Evolutionary conservation across 2,329 filamentous ascomycete species (phyloP).

Genomic region (Botrytis elliptica): DNA sequence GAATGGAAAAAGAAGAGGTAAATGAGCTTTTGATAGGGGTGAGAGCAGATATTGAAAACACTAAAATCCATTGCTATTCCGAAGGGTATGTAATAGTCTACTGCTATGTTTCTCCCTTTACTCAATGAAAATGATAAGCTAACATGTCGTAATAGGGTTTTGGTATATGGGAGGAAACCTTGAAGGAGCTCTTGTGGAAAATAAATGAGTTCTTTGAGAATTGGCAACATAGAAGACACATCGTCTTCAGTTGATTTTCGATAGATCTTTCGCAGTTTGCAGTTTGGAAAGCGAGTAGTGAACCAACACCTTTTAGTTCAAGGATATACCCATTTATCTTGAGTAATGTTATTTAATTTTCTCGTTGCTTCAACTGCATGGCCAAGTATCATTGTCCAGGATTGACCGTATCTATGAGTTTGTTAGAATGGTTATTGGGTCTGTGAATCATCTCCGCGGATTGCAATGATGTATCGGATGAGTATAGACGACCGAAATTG

Average conservation of each 20-base stretch:
- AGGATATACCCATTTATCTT: neutral
- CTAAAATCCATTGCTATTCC: constrained; percentile 23
- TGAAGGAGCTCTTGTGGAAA: neutral
- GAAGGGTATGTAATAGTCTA: neutral
- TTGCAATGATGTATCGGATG: too few species aligned
- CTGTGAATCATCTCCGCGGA: too few species aligned
- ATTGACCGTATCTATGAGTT: neutral
- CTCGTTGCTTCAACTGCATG: neutral
- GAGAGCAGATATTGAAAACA: constrained; percentile 24
- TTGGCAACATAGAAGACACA: neutral
- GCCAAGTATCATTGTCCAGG: neutral
- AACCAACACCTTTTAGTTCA: neutral
- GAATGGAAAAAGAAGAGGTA: constrained; percentile 34
- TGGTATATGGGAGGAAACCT: constrained; percentile 14
- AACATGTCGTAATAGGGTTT: neutral
- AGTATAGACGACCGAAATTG: too few species aligned
- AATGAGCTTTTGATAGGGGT: constrained; percentile 30
- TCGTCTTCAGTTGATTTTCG: neutral
- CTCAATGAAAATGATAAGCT: neutral
- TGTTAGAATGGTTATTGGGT: neutral
- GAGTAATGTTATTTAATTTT: too few species aligned
- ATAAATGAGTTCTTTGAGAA: neutral
- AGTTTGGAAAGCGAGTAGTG: neutral
- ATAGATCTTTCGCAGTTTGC: neutral
- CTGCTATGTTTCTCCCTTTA: neutral